Percentiles rank a stretch among this genome's conserved stretches.
Conservation (phyloP, 495 filamentous ascomycete genomes). For the Lasiosphaeria hispida region DNA sequence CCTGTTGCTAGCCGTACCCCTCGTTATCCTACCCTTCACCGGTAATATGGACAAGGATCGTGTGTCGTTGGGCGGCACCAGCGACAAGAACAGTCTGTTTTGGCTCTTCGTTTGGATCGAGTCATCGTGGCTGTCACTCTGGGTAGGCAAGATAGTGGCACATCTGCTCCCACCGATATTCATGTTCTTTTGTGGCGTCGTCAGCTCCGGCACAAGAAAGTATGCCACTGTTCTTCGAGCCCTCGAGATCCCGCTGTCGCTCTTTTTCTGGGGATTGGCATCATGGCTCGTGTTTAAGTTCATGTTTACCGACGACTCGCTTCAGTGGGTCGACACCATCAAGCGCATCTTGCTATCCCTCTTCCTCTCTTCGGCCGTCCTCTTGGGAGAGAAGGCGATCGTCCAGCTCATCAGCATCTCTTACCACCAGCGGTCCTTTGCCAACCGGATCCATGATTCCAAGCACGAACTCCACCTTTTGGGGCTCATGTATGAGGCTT, state of each 20-base stretch:
- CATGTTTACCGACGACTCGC: constrained; percentile 42
- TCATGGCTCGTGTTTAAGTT: constrained; percentile 78
- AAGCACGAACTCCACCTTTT: constrained; percentile 81
- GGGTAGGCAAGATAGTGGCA: constrained; percentile 81
- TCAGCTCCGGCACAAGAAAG: constrained; percentile 88
- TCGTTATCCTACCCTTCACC: constrained; percentile 66
- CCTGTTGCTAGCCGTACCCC: constrained; percentile 71
- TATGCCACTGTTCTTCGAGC: constrained; percentile 79
- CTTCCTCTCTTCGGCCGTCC: constrained; percentile 74
- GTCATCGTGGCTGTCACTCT: constrained; percentile 83
- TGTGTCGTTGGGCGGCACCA: constrained; percentile 42
- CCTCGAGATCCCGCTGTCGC: constrained; percentile 78
- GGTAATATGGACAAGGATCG: constrained; percentile 32
- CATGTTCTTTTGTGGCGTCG: constrained; percentile 82
- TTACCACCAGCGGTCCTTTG: constrained; percentile 93
- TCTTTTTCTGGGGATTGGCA: constrained; percentile 84
- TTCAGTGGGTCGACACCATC: constrained; percentile 50
- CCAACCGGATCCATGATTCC: constrained; percentile 78
- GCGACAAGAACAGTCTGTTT: constrained; percentile 53
- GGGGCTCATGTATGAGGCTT: constrained; percentile 83
- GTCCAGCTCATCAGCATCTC: constrained; percentile 91
- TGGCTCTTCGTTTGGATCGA: constrained; percentile 91
- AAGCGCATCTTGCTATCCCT: constrained; percentile 71
- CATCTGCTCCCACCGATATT: constrained; percentile 78
- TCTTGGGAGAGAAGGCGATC: constrained; percentile 75